Percentiles rank a stretch among this genome's conserved stretches.
These are phyloP conservation scores for Penstemon davidsonii DNA, from an alignment of 257 asterid species.

Conservation along the genomic window DNA sequence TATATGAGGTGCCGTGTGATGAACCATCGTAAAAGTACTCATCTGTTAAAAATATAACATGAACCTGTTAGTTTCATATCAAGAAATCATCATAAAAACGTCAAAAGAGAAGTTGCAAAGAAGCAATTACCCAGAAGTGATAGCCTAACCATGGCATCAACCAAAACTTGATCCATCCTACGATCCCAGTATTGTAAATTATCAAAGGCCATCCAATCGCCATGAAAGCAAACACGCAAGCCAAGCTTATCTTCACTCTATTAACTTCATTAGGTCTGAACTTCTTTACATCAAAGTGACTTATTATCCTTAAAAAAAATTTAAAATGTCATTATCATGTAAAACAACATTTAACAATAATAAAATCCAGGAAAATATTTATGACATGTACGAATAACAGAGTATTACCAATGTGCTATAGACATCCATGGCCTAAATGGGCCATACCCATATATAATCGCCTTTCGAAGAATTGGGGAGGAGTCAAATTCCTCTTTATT, in stretches of 20 bases:
- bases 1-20: conserved; percentile 98
- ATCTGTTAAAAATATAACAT: conserved; percentile 49
- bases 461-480: conserved; percentile 59
- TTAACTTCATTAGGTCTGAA: conserved; percentile 89
- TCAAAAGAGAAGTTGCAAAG: conserved; percentile 6
- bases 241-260: conserved; percentile 91
- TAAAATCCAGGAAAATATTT: conserved; percentile 6
- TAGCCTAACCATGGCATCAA: conserved; percentile 97
- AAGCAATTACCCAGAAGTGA: conserved; percentile 86
- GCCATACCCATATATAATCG: conserved; percentile 74
- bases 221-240: conserved; percentile 92
- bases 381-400: conserved; percentile 6
- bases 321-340: conserved; percentile 11
- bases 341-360: not conserved
- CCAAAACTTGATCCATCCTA: conserved; percentile 98
- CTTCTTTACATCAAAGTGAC: conserved; percentile 79
- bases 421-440: conserved; percentile 93
- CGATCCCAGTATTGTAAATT: conserved; percentile 66
- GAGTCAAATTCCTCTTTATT: conserved; percentile 58
- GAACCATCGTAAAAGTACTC: conserved; percentile 99
- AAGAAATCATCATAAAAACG: conserved; percentile 13
- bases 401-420: conserved; percentile 77
- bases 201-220: conserved; percentile 96
- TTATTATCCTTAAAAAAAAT: conserved; percentile 51
- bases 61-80: conserved; percentile 8